These are phyloP conservation scores for Cytospora piceae DNA, from an alignment of 2,329 filamentous ascomycete genomes.

Conservation along the genomic window DNA sequence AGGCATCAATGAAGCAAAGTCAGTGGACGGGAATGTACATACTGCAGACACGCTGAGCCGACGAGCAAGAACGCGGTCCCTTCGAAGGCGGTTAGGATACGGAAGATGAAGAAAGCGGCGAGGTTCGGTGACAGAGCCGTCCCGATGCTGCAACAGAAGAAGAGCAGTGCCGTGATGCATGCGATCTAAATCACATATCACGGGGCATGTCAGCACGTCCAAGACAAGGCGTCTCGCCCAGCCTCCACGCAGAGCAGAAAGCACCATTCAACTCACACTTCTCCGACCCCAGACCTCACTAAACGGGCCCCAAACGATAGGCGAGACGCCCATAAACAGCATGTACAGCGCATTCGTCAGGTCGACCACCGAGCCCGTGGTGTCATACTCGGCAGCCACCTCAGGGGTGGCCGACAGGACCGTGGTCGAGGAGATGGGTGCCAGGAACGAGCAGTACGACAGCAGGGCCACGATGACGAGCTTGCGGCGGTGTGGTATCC, in stretches of 20 bases:
- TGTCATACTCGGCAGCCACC: conserved; percentile 61
- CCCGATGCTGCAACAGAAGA: conserved; percentile 66
- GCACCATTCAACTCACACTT: conserved; percentile 42
- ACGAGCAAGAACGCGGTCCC: conserved; percentile 71
- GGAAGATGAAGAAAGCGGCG: conserved; percentile 68
- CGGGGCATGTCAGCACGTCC: conserved; percentile 13
- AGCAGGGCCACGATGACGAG: conserved; percentile 68
- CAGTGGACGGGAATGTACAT: conserved; percentile 17
- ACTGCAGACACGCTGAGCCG: conserved; percentile 65
- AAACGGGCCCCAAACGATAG: conserved; percentile 69
- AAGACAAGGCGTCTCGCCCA: too few species aligned
- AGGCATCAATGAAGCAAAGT: background rate
- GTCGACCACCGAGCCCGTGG: conserved; percentile 66
- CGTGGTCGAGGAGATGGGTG: conserved; percentile 69
- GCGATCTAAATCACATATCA: conserved; percentile 47
- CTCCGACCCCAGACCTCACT: conserved; percentile 61
- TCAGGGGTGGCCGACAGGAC: conserved; percentile 69
- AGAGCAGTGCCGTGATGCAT: conserved; percentile 58
- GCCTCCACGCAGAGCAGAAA: background rate
- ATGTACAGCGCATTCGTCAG: conserved; percentile 71
- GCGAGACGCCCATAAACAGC: conserved; percentile 69
- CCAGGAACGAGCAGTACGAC: conserved; percentile 75
- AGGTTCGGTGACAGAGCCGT: conserved; percentile 70
- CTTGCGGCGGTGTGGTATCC: conserved; percentile 65
- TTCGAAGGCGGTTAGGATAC: conserved; percentile 70